Conservation (phyloP, 345 rosid genomes). For the Brassica cretica region DNA sequence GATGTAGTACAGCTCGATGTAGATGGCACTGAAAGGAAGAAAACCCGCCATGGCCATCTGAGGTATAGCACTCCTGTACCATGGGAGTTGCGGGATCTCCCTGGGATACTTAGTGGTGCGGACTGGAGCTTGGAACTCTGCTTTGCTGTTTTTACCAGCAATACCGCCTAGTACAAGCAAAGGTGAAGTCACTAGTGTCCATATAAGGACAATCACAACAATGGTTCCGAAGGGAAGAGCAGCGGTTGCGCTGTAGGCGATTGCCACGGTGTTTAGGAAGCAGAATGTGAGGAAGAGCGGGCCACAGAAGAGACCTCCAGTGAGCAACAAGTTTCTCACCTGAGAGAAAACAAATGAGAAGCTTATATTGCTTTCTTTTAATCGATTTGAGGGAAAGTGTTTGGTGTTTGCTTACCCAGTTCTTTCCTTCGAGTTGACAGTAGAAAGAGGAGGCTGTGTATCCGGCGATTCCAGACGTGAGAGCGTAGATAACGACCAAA, state of each 20-base stretch:
- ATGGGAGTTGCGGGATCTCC: conserved; percentile 44
- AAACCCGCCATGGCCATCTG: conserved; percentile 51
- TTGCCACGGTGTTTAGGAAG: conserved; percentile 63
- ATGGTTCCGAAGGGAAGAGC: conserved; percentile 60
- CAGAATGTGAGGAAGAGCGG: conserved; percentile 25
- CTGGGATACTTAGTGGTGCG: conserved; percentile 55
- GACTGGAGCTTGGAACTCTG: conserved; percentile 61
- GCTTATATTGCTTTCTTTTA: no score
- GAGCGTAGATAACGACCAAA: no score
- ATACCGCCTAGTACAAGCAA: conserved; percentile 51
- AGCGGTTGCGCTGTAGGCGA: conserved; percentile 53
- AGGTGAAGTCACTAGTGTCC: conserved; percentile 58
- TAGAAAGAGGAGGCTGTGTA: conserved; percentile 57
- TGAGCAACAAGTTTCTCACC: no score
- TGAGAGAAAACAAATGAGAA: no score
- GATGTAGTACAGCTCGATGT: conserved; percentile 57
- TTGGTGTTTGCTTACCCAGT: conserved; percentile 39
- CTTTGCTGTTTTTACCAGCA: conserved; percentile 59
- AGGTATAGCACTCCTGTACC: conserved; percentile 56
- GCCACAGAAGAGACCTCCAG: no score
- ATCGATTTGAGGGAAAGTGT: no score
- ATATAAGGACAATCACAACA: conserved; percentile 57
- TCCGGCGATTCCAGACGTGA: conserved; percentile 57
- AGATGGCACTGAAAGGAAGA: no score
- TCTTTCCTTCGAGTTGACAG: conserved; percentile 58